Percentiles rank a stretch among this genome's conserved stretches.
Conservation (phyloP, 805 yeast genomes). For the Schwanniomyces sp. region DNA sequence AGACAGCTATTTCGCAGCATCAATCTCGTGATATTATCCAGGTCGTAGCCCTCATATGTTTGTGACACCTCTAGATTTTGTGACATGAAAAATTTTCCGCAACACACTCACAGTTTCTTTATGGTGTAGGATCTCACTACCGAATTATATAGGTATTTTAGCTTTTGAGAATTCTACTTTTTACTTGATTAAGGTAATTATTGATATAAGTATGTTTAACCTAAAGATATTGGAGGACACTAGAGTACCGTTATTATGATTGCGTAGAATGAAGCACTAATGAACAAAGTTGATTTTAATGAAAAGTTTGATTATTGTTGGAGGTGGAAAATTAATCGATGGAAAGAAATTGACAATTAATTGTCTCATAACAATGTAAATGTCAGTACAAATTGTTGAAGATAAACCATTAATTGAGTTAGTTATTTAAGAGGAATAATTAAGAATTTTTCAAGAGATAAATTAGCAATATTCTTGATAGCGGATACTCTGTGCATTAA, state of each 20-base stretch:
- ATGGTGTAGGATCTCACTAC: neutral
- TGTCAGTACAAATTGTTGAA: neutral
- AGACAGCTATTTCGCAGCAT: neutral
- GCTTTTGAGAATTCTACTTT: constrained; percentile 1
- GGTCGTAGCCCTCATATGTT: neutral
- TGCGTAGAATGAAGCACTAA: neutral
- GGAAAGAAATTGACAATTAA: neutral
- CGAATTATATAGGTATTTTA: constrained; percentile 1
- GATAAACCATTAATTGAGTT: too few species aligned
- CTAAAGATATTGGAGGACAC: neutral
- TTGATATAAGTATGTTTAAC: constrained; percentile 11
- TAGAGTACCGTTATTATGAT: constrained; percentile 2
- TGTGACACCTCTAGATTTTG: constrained; percentile 4
- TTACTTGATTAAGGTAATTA: constrained; percentile 9
- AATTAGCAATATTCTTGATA: neutral
- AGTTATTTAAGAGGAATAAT: too few species aligned
- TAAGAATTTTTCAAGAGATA: neutral
- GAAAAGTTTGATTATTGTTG: neutral
- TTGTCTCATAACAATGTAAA: neutral
- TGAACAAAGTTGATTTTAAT: neutral
- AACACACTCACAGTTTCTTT: constrained; percentile 3
- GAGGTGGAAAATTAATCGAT: neutral
- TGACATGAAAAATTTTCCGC: constrained; percentile 10
- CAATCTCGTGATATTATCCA: neutral
- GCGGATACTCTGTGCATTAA: neutral